These are phyloP conservation scores for Ambrosia trifida DNA, from an alignment of 129 eudicot species.

Conservation along the genomic window DNA sequence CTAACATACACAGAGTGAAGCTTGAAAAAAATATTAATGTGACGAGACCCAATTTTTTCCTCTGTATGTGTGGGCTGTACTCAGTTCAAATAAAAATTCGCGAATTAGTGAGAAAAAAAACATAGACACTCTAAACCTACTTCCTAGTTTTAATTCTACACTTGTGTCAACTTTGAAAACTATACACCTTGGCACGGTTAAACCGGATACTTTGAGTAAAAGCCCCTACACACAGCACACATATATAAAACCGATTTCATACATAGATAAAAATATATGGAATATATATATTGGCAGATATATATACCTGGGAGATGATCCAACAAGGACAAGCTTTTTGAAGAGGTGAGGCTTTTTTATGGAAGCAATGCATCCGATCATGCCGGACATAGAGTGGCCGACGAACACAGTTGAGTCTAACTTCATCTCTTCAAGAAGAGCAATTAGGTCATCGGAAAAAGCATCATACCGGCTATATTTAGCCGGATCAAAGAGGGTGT, in stretches of 20 bases:
- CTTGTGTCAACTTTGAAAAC: too few relatives aligned
- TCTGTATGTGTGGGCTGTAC: too few relatives aligned
- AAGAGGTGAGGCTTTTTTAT: conserved; percentile 77
- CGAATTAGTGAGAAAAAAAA: too few relatives aligned
- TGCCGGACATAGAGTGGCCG: conserved; percentile 95
- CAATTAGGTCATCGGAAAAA: conserved; percentile 69
- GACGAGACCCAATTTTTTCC: too few relatives aligned
- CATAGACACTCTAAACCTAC: too few relatives aligned
- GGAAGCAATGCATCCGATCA: conserved; percentile 97
- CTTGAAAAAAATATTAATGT: too few relatives aligned
- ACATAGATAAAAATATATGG: not conserved
- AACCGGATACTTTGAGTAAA: too few relatives aligned
- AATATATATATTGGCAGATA: not conserved
- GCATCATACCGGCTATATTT: conserved; percentile 57
- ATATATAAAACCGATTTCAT: not conserved
- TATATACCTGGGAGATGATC: conserved; percentile 79
- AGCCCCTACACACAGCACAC: not conserved
- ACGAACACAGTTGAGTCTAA: conserved; percentile 52
- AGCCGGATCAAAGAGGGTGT: conserved; percentile 50
- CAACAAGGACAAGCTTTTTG: conserved; percentile 62
- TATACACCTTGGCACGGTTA: too few relatives aligned
- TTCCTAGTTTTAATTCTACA: too few relatives aligned
- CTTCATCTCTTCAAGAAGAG: conserved; percentile 63
- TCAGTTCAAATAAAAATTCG: too few relatives aligned
- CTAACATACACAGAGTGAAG: too few relatives aligned